Percentiles rank a stretch among this genome's conserved stretches.
Conservation (phyloP, 176 grass and related monocot species). For the Carex pumila region DNA sequence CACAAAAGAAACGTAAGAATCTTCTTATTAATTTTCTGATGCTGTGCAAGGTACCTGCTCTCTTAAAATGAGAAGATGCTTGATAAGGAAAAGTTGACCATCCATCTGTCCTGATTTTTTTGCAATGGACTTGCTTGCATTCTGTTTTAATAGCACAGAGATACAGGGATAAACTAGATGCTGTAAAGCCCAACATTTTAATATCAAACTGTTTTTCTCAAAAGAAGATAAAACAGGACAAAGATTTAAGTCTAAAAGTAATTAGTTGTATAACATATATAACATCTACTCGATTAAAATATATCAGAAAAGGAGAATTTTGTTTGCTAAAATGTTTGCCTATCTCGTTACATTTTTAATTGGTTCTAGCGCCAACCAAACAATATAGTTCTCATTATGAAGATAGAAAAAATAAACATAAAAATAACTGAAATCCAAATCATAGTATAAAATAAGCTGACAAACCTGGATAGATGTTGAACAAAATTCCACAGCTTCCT, state of each 20-base stretch:
- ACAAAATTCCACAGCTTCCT: slow-evolving; percentile 98
- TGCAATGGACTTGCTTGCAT: slow-evolving; percentile 68
- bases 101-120: slow-evolving; percentile 84
- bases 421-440: neutral
- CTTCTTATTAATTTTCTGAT: neutral
- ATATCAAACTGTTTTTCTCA: no score
- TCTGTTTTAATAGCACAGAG: slow-evolving; percentile 46
- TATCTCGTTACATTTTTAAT: neutral
- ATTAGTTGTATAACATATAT: neutral
- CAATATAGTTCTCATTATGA: neutral
- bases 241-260: slow-evolving; percentile 13
- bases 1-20: neutral
- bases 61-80: slow-evolving; percentile 92
- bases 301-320: neutral
- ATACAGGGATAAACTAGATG: slow-evolving; percentile 10
- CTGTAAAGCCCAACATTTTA: neutral
- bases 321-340: neutral
- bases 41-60: slow-evolving; percentile 49
- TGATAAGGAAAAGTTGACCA: slow-evolving; percentile 95
- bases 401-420: neutral
- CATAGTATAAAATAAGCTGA: neutral
- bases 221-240: neutral
- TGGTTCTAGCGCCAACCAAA: neutral
- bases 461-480: slow-evolving; percentile 90
- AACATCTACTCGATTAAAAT: neutral